phyloP scores from a whole-genome alignment of 257 asterid species.

The Osmanthus fragrans region DNA sequence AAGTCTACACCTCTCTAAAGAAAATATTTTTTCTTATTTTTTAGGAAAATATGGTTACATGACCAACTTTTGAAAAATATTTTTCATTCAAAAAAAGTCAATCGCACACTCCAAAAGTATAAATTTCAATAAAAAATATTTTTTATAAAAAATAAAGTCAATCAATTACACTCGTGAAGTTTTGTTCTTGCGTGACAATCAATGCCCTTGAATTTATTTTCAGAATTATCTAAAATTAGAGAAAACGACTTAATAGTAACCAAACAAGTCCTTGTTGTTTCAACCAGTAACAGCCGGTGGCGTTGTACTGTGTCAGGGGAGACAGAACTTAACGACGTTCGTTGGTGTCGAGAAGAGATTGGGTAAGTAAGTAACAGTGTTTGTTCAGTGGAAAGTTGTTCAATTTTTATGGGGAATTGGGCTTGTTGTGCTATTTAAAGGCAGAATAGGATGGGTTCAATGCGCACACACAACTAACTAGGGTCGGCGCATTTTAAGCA shows the following conservation, averaged over 20 bases:
- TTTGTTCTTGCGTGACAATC: too few species aligned
- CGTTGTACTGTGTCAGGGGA: constrained; percentile 36
- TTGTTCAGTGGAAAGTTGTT: constrained; percentile 29
- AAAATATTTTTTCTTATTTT: too few species aligned
- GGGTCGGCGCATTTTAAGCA: constrained; percentile 16
- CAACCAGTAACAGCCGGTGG: constrained; percentile 51
- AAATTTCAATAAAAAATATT: too few species aligned
- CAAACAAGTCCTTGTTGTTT: constrained; percentile 26
- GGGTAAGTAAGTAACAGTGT: constrained; percentile 44
- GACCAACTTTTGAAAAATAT: too few species aligned
- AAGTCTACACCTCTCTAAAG: too few species aligned
- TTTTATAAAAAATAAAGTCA: too few species aligned
- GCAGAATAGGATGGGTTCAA: constrained; percentile 45
- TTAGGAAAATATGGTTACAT: too few species aligned
- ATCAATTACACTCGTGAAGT: too few species aligned
- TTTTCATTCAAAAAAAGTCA: too few species aligned
- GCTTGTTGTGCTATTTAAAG: constrained; percentile 61
- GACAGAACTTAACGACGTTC: constrained; percentile 36
- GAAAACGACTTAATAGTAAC: neutral
- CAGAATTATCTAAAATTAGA: neutral
- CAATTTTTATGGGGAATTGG: constrained; percentile 52
- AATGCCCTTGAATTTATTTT: too few species aligned
- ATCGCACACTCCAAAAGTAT: too few species aligned
- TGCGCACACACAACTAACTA: constrained; percentile 6
- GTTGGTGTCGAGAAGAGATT: constrained; percentile 33